phyloP scores from a whole-genome alignment of 2,329 filamentous ascomycete species.

The Tolypocladium tropicale region DNA sequence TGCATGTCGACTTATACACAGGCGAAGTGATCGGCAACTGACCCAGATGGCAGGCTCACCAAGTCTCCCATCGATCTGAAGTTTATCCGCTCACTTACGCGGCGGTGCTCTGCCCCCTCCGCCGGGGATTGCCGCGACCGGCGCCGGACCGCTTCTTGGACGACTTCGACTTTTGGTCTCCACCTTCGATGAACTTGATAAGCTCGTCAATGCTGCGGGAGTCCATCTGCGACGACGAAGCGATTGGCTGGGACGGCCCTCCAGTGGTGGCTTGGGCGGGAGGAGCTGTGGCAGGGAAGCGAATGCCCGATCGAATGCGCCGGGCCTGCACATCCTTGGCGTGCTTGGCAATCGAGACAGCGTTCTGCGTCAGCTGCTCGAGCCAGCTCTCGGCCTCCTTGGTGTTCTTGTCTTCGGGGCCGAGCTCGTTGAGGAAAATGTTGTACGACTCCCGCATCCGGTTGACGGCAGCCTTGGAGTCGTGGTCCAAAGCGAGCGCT shows the following conservation, averaged over 20 bases:
- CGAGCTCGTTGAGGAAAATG: slow-evolving; percentile 83
- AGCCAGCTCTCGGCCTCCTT: slow-evolving; percentile 97
- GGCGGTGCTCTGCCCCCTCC: slow-evolving; percentile 25
- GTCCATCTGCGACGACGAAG: slow-evolving; percentile 41
- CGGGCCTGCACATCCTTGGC: slow-evolving; percentile 76
- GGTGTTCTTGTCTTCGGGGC: slow-evolving; percentile 88
- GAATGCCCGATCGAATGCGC: slow-evolving; percentile 59
- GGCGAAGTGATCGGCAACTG: background rate
- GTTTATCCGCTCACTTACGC: background rate
- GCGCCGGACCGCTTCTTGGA: slow-evolving; percentile 45
- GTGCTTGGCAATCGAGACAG: slow-evolving; percentile 88
- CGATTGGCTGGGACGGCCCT: slow-evolving; percentile 19
- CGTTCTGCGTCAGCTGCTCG: slow-evolving; percentile 90
- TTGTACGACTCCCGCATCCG: slow-evolving; percentile 96
- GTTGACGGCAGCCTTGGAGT: slow-evolving; percentile 81
- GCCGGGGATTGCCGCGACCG: slow-evolving; percentile 45
- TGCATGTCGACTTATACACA: background rate
- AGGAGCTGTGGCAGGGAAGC: slow-evolving; percentile 39
- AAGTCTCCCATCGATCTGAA: background rate
- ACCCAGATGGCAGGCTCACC: background rate
- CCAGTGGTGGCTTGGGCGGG: slow-evolving; percentile 15
- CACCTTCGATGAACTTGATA: slow-evolving; percentile 86
- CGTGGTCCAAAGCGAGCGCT: slow-evolving; percentile 87
- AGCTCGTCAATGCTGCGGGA: slow-evolving; percentile 86
- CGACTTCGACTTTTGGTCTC: slow-evolving; percentile 38